Conservation (phyloP, 192 early-diverging fungal genomes). For the Coemansia guatemalensis region DNA sequence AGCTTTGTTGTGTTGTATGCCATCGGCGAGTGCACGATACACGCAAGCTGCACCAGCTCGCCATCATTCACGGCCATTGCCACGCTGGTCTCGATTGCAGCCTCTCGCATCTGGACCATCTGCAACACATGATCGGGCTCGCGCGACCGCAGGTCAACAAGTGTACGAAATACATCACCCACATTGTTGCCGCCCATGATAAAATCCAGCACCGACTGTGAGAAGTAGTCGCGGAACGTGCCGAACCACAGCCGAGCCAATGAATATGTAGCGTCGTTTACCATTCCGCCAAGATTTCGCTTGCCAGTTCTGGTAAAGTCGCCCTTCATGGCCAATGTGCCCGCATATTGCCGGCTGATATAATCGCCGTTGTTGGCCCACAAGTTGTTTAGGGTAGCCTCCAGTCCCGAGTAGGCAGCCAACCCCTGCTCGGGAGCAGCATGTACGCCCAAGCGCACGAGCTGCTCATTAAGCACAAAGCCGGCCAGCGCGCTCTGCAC, state of each 20-base stretch:
- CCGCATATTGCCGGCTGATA: conserved; percentile 75
- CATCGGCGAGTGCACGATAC: conserved; percentile 63
- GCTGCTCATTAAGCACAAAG: conserved; percentile 62
- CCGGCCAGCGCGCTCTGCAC: conserved; percentile 71
- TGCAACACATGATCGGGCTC: conserved; percentile 42
- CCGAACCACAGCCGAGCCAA: conserved; percentile 72
- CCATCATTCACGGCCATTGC: conserved; percentile 65
- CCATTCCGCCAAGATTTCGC: conserved; percentile 68
- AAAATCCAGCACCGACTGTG: conserved; percentile 56
- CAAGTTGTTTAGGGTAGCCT: conserved; percentile 63
- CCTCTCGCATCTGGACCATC: conserved; percentile 23
- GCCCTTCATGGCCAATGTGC: conserved; percentile 75
- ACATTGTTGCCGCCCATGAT: conserved; percentile 34
- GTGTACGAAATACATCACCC: conserved; percentile 40
- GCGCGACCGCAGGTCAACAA: conserved; percentile 44
- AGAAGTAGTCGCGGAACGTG: conserved; percentile 72
- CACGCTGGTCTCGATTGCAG: conserved; percentile 55
- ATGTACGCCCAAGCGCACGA: conserved; percentile 67
- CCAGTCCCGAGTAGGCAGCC: conserved; percentile 62
- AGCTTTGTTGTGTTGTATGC: conserved; percentile 51
- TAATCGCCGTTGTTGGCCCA: conserved; percentile 85
- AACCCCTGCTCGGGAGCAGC: conserved; percentile 66
- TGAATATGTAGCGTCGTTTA: conserved; percentile 78
- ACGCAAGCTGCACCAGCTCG: conserved; percentile 61
- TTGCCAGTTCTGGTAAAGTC: conserved; percentile 78